phyloP scores from a whole-genome alignment of 2,329 filamentous ascomycete genomes.

The Metarhizium robertsii region DNA sequence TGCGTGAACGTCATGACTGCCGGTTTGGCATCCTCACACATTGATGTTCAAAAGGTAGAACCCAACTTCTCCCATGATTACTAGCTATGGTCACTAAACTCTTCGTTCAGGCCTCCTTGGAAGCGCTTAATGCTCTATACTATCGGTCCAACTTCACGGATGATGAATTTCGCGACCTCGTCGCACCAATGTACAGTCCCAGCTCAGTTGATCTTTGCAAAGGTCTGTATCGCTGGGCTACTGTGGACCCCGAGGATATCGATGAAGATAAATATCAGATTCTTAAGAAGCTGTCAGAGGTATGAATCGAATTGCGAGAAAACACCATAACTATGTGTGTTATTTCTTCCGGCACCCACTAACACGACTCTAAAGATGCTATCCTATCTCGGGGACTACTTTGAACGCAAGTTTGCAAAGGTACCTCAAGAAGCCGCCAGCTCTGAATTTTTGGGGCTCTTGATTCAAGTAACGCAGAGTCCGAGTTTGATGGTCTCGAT shows the following conservation, averaged over 20 bases:
- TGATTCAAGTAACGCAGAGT: constrained; percentile 71
- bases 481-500: constrained; percentile 90
- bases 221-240: constrained; percentile 70
- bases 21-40: constrained; percentile 59
- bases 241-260: constrained; percentile 70
- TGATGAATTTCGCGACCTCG: constrained; percentile 67
- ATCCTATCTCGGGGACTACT: constrained; percentile 73
- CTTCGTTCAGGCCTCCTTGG: constrained; percentile 56
- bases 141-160: constrained; percentile 64
- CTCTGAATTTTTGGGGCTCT: constrained; percentile 66
- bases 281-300: constrained; percentile 89
- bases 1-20: constrained; percentile 63
- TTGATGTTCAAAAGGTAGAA: constrained; percentile 62
- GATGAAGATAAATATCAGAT: constrained; percentile 89
- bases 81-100: constrained; percentile 11
- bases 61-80: not conserved
- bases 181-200: constrained; percentile 70
- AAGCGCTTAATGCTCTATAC: constrained; percentile 78
- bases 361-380: constrained; percentile 50
- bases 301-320: constrained; percentile 26
- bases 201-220: constrained; percentile 62
- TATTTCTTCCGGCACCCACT: not conserved
- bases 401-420: constrained; percentile 65
- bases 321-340: not conserved
- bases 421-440: constrained; percentile 58